Conservation (phyloP, 192 early-diverging fungal genomes). For the Linderina pennispora region DNA sequence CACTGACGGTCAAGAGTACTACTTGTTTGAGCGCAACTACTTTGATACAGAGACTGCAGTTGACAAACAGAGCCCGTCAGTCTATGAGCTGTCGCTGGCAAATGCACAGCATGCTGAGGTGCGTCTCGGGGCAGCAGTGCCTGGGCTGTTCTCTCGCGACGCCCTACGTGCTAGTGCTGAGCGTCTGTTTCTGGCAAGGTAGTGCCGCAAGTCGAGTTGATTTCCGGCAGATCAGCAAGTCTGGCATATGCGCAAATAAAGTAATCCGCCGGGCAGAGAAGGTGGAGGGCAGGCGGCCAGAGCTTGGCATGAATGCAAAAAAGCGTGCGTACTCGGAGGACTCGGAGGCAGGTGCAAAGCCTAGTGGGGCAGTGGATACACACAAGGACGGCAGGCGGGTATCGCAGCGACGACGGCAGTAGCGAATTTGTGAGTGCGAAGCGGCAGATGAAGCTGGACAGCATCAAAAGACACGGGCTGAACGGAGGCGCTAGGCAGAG, state of each 20-base stretch:
- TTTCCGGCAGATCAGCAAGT: too few species aligned
- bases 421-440: slow-evolving; percentile 26
- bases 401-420: background rate
- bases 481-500: background rate
- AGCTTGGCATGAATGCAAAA: too few species aligned
- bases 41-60: slow-evolving; percentile 9
- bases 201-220: too few species aligned
- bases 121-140: background rate
- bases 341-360: background rate
- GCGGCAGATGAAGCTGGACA: slow-evolving; percentile 28
- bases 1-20: background rate
- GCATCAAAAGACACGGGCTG: slow-evolving; percentile 17
- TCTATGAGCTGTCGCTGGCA: background rate
- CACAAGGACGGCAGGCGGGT: too few species aligned
- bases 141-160: background rate
- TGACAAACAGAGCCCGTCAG: background rate
- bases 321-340: slow-evolving; percentile 22
- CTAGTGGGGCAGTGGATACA: too few species aligned
- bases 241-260: background rate
- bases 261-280: background rate
- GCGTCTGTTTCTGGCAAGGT: slow-evolving; percentile 1
- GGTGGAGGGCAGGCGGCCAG: too few species aligned
- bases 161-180: background rate
- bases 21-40: slow-evolving; percentile 14
- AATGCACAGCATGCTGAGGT: slow-evolving; percentile 3